phyloP scores from a whole-genome alignment of 345 rosid genomes.

The Eucalyptus fibrosa region DNA sequence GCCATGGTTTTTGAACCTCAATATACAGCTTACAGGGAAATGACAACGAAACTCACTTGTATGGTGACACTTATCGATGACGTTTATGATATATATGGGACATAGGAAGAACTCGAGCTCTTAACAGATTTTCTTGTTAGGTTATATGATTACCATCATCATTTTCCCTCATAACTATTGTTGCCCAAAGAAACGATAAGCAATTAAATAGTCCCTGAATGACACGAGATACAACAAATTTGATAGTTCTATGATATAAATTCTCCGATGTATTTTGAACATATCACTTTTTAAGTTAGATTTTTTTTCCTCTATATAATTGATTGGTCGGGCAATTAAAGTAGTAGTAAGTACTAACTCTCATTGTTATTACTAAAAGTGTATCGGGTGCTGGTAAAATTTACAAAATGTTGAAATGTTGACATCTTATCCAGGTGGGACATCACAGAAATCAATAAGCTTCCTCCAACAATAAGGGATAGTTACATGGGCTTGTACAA shows the following conservation, averaged over 20 bases:
- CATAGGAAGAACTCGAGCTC: no score
- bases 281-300: neutral
- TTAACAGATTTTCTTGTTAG: no score
- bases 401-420: neutral
- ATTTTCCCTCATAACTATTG: no score
- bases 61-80: no score
- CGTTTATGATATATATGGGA: no score
- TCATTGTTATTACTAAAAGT: neutral
- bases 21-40: no score
- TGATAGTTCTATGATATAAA: neutral
- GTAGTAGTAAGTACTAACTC: neutral
- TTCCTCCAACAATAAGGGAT: neutral
- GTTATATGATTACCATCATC: no score
- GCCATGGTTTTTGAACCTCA: no score
- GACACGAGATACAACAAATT: neutral
- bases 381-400: neutral
- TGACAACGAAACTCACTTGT: no score
- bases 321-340: neutral
- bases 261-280: neutral
- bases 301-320: neutral
- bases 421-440: neutral
- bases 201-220: no score
- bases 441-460: neutral
- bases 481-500: no score
- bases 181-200: no score